A percentile compares a stretch with the other conserved stretches of the same genome.
Conservation (phyloP, 345 rosid species). For the Abelmoschus esculentus region DNA sequence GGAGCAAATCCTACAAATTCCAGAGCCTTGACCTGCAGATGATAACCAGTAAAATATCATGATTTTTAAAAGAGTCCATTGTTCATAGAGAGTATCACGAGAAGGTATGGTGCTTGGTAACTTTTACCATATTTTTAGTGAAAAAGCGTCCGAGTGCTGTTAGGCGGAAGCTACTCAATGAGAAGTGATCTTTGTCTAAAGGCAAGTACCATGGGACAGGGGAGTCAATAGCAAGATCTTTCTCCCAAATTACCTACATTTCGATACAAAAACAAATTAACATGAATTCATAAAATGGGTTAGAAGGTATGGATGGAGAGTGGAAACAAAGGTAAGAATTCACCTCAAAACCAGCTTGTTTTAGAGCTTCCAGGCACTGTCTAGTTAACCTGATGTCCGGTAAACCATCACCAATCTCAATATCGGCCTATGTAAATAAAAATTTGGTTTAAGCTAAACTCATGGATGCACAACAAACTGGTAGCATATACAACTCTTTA, state of each 20-base stretch:
- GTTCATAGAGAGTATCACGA: background rate
- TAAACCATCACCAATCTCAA: too few relatives aligned
- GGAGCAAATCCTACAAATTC: conserved; percentile 86
- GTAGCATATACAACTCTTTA: background rate
- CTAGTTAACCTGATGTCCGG: background rate
- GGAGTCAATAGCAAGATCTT: conserved; percentile 64
- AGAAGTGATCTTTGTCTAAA: conserved; percentile 65
- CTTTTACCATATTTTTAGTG: conserved; percentile 33
- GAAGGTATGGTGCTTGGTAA: background rate
- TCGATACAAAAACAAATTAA: background rate
- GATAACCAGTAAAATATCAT: background rate
- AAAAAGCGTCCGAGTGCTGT: background rate
- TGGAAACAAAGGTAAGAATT: conserved; percentile 4
- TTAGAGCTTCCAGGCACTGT: conserved; percentile 79
- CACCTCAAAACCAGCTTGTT: conserved; percentile 89
- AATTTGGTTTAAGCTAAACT: too few relatives aligned
- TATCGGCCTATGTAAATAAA: too few relatives aligned
- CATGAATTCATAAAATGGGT: background rate
- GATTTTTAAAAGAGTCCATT: background rate
- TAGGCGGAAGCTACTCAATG: conserved; percentile 72
- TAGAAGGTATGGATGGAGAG: background rate
- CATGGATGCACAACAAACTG: too few relatives aligned
- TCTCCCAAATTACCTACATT: conserved; percentile 71
- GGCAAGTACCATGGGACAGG: conserved; percentile 82
- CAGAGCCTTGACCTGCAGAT: conserved; percentile 62